These are phyloP conservation scores for Exophiala oligosperma DNA, from an alignment of 2,329 filamentous ascomycete genomes.

Conservation along the genomic window DNA sequence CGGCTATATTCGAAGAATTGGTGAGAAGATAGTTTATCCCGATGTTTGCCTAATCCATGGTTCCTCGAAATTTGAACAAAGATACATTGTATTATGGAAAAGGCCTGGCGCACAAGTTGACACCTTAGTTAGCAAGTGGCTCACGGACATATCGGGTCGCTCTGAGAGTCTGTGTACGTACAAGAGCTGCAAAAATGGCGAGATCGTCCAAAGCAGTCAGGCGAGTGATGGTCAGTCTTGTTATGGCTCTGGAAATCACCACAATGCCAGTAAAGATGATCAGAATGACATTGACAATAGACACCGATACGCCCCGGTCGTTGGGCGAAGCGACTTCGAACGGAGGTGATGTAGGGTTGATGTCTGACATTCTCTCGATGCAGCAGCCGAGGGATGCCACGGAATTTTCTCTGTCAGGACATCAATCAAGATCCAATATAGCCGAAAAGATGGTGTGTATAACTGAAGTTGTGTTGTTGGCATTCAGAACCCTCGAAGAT, in stretches of 20 bases:
- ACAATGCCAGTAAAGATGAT: not conserved
- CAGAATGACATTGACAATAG: not conserved
- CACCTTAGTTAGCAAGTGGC: not conserved
- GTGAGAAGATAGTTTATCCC: not conserved
- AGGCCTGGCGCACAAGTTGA: not conserved
- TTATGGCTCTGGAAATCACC: not conserved
- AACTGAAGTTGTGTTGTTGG: no score
- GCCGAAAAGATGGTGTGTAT: no score
- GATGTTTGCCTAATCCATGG: not conserved
- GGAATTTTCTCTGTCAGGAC: not conserved
- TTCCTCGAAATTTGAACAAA: not conserved
- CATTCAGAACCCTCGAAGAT: no score
- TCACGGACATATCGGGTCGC: not conserved
- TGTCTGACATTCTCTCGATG: not conserved
- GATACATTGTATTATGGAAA: not conserved
- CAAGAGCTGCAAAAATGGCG: not conserved
- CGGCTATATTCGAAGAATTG: not conserved
- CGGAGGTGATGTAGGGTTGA: not conserved
- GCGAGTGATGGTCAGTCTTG: not conserved
- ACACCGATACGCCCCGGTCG: not conserved
- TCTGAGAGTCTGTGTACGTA: not conserved
- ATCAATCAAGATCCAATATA: no score
- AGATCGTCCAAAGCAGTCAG: not conserved
- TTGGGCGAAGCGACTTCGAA: not conserved
- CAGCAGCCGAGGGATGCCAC: not conserved